phyloP scores from a whole-genome alignment of 805 yeast species.

The Candida adriatica region DNA sequence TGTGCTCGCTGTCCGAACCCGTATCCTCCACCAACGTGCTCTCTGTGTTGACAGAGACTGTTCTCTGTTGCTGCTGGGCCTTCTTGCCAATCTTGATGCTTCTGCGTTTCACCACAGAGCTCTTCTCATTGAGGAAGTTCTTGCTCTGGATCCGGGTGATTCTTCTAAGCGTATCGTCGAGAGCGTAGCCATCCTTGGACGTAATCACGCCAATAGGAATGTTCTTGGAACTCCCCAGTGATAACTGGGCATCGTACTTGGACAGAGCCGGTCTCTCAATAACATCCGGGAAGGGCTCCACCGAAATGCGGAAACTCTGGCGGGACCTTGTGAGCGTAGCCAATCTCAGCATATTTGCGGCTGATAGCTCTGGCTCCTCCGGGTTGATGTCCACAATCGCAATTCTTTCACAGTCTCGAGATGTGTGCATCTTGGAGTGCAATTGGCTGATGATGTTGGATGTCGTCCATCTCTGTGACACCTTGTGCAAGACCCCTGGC shows the following conservation, averaged over 20 bases:
- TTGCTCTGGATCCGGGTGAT: constrained; percentile 22
- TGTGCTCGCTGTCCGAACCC: background rate
- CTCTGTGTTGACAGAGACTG: constrained; percentile 15
- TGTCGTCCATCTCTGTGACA: constrained; percentile 59
- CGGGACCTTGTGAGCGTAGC: constrained; percentile 66
- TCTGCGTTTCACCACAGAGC: constrained; percentile 16
- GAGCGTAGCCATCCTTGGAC: constrained; percentile 1
- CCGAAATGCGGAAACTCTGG: constrained; percentile 68
- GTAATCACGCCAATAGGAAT: constrained; percentile 21
- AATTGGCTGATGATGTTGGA: constrained; percentile 27
- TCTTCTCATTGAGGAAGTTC: constrained; percentile 20
- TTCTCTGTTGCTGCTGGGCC: constrained; percentile 7
- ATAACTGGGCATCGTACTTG: constrained; percentile 16
- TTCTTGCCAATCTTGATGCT: constrained; percentile 15
- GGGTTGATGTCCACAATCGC: constrained; percentile 47
- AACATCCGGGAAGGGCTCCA: constrained; percentile 51
- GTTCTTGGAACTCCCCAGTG: constrained; percentile 13
- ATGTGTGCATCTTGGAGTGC: constrained; percentile 17
- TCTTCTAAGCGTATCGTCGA: constrained; percentile 18
- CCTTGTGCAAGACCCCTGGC: constrained; percentile 72
- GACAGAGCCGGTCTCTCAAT: constrained; percentile 43
- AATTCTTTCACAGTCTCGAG: constrained; percentile 24
- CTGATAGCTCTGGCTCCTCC: constrained; percentile 53
- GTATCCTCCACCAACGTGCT: constrained; percentile 16
- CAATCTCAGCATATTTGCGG: constrained; percentile 61